phyloP scores from a whole-genome alignment of 305 asterid species.

The Rubia peregrina region DNA sequence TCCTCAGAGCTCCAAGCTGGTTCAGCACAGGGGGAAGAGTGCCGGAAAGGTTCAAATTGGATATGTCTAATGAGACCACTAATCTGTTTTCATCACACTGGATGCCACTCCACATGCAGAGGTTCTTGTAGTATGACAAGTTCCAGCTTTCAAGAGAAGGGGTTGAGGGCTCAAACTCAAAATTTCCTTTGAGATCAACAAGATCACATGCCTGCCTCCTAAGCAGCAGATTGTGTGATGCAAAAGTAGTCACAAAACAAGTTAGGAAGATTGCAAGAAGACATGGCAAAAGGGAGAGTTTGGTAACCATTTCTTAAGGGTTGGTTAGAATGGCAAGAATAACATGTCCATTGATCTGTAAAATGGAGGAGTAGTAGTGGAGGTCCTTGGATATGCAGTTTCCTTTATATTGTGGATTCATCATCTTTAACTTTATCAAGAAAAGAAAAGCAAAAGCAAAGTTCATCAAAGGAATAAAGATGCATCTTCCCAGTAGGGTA shows the following conservation, averaged over 20 bases:
- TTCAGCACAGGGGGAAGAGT: slow-evolving; percentile 35
- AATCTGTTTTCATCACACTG: slow-evolving; percentile 35
- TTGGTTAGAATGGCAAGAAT: background rate
- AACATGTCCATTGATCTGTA: slow-evolving; percentile 11
- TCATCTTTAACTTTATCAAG: slow-evolving; percentile 35
- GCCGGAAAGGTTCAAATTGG: slow-evolving; percentile 47
- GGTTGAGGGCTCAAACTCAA: slow-evolving; percentile 21
- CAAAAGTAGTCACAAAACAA: background rate
- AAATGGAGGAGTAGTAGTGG: slow-evolving; percentile 1
- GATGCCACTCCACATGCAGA: slow-evolving; percentile 49
- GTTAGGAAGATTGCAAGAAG: slow-evolving; percentile 17
- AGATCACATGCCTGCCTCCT: slow-evolving; percentile 32
- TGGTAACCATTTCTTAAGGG: background rate
- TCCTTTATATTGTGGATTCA: slow-evolving; percentile 25
- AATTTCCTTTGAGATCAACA: slow-evolving; percentile 21
- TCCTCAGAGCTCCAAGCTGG: slow-evolving; percentile 28
- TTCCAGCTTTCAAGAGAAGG: slow-evolving; percentile 33
- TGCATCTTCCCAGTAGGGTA: slow-evolving; percentile 20
- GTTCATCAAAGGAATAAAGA: slow-evolving; percentile 22
- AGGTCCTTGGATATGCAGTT: slow-evolving; percentile 14
- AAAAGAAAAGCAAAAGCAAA: slow-evolving; percentile 37
- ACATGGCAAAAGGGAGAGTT: slow-evolving; percentile 12
- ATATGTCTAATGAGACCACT: slow-evolving; percentile 39
- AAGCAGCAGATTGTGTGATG: slow-evolving; percentile 14
- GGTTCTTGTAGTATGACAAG: slow-evolving; percentile 28